Evolutionary conservation across 2,329 filamentous ascomycete genomes (phyloP), one percentile per base, ranked within the genome.

Genomic region (Colletotrichum tabaci): DNA sequence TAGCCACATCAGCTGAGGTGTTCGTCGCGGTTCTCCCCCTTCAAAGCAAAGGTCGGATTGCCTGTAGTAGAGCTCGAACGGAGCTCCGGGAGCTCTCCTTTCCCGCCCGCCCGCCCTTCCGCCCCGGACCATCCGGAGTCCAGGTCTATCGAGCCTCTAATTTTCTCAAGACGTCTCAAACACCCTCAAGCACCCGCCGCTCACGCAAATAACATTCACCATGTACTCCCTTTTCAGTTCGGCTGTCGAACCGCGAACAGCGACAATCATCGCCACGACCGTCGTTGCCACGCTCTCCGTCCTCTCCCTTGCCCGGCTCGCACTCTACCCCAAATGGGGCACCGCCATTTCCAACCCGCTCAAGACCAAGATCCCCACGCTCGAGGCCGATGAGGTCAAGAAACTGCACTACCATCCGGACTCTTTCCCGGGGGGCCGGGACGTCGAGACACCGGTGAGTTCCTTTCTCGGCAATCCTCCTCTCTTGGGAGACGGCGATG

Each of bases 371-470:
- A 73, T 85, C 4, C 81, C 81, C 13, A 73, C 74, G 8, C 74
- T 84, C 13, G 78, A 83, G 18, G 75, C 78, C 53, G 79, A 78
- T 15, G 82, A 85, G 71, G 75, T 82, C 21, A 77, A 79, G 56
- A 75, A 79, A 5, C 76, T 88, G 26, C 78, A 81, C 3, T 94
- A 96, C 79, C 89, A 89, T 16, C 89, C 90, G 4, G 90, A 94
- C 79, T 86, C 88, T 50, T 88, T 96, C 44, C 92, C 92, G 0
- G 92, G 94, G 5, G 90, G 88, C 1, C 87, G 94, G 71, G 93
- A 96, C 79, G 91, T 97, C 18, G 80, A 86, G 4, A 93, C 91
- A 4, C 92, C 92, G 4, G 87, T 89, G 76, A 75, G 84, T 79
- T 13, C 6, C 21, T 62, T n/a, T 30, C 42, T 30, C 47, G 21